Evolutionary conservation across 2,329 filamentous ascomycete genomes (phyloP).

Genomic region (Clarireedia hainanense): DNA sequence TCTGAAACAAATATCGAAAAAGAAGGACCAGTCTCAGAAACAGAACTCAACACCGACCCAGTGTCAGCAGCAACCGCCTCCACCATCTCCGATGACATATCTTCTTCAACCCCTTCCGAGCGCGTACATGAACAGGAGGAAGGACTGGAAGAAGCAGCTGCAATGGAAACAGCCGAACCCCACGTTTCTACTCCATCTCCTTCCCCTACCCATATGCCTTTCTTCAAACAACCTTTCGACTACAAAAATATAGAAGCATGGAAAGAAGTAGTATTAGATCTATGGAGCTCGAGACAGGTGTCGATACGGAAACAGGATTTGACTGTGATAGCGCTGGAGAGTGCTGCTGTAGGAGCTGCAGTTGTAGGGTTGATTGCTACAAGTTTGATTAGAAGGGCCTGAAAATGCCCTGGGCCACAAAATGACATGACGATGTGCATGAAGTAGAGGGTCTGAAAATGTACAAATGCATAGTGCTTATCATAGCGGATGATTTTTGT

Average conservation of each 20-base stretch:
- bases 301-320: conserved; percentile 60
- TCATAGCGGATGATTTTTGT: too few species aligned
- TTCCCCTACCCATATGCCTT: neutral
- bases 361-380: conserved; percentile 38
- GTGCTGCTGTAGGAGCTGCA: conserved; percentile 57
- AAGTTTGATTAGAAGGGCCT: too few species aligned
- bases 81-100: neutral
- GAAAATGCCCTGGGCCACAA: too few species aligned
- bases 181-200: conserved; percentile 12
- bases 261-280: conserved; percentile 44
- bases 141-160: conserved; percentile 14
- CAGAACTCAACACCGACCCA: neutral
- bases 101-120: neutral
- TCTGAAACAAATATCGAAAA: neutral
- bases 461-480: too few species aligned
- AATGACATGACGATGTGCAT: too few species aligned
- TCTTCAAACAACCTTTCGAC: neutral
- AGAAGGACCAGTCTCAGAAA: neutral
- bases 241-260: conserved; percentile 37
- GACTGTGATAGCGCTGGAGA: conserved; percentile 61
- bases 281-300: conserved; percentile 59
- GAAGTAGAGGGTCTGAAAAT: too few species aligned
- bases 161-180: conserved; percentile 15
- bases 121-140: neutral
- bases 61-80: neutral